Conservation (phyloP, 1,139 yeast species). For the Hyphopichia buzzinii region DNA sequence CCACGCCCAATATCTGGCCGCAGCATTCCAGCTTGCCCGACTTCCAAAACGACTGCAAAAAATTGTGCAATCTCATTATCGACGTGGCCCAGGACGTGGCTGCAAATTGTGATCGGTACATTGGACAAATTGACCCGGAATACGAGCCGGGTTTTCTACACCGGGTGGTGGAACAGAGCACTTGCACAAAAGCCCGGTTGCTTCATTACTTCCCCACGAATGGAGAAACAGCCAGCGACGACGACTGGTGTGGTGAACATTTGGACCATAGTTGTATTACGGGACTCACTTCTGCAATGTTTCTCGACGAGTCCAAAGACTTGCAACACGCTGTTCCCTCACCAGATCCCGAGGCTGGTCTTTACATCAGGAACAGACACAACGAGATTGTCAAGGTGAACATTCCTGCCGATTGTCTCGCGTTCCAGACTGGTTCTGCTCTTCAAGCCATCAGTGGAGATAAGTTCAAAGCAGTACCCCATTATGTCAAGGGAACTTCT, state of each 20-base stretch:
- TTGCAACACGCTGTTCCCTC: conserved; percentile 19
- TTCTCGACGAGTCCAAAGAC: conserved; percentile 38
- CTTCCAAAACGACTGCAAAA: conserved; percentile 38
- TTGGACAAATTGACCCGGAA: conserved; percentile 22
- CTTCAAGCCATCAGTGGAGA: conserved; percentile 51
- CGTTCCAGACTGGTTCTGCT: conserved; percentile 67
- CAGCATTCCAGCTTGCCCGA: conserved; percentile 16
- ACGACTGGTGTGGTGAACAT: conserved; percentile 67
- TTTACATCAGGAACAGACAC: conserved; percentile 50
- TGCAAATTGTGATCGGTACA: conserved; percentile 49
- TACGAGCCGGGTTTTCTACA: conserved; percentile 40
- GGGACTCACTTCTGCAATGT: conserved; percentile 58
- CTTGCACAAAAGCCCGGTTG: conserved; percentile 59
- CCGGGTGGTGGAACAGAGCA: conserved; percentile 46
- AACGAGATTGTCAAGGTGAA: conserved; percentile 49
- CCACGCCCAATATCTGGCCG: conserved; percentile 59
- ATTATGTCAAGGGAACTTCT: conserved; percentile 49
- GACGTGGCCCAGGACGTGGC: conserved; percentile 54
- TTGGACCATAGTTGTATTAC: conserved; percentile 63
- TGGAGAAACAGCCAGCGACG: conserved; percentile 17
- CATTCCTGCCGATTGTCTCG: conserved; percentile 56
- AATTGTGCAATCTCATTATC: conserved; percentile 45
- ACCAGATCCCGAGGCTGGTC: conserved; percentile 52
- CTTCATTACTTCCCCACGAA: conserved; percentile 50
- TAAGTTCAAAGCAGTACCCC: conserved; percentile 60